Conservation (phyloP, 1,284 basidiomycete genomes). For the Rhizoctonia solani region DNA sequence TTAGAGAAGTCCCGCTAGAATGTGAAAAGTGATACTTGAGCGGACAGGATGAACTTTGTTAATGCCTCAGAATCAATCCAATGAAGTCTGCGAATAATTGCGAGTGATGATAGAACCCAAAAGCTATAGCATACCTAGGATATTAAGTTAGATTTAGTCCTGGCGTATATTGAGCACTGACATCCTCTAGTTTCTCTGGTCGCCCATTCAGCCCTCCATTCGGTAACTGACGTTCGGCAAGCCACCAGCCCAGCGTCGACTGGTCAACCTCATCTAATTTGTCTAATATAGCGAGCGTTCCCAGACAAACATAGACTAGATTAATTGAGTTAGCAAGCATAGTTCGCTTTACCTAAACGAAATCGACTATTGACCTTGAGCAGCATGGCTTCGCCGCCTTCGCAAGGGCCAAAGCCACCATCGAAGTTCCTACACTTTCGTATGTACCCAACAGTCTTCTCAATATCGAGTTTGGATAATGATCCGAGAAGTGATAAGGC, state of each 20-base stretch:
- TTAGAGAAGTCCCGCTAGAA: not conserved
- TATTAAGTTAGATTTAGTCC: not conserved
- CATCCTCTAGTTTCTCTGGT: conserved; percentile 97
- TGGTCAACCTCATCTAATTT: conserved; percentile 76
- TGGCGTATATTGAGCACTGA: conserved; percentile 48
- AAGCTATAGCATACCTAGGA: conserved; percentile 93
- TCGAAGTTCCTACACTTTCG: conserved; percentile 88
- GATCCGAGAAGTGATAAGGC: conserved; percentile 81
- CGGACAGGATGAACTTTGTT: conserved; percentile 79
- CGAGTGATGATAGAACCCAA: conserved; percentile 91
- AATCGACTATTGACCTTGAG: conserved; percentile 65
- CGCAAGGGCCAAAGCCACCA: conserved; percentile 85
- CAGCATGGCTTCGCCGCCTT: conserved; percentile 93
- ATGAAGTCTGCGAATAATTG: conserved; percentile 79
- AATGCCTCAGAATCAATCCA: conserved; percentile 94
- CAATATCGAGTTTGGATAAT: conserved; percentile 62
- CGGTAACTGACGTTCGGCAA: conserved; percentile 89
- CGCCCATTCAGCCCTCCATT: conserved; percentile 94
- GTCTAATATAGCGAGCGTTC: conserved; percentile 84
- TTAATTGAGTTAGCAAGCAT: not conserved
- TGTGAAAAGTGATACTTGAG: conserved; percentile 63
- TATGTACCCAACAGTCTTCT: conserved; percentile 76
- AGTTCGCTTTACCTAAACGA: not conserved
- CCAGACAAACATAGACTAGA: conserved; percentile 88
- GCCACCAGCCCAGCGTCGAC: conserved; percentile 85